Evolutionary conservation across 1,284 basidiomycete genomes (phyloP), one percentile per base, ranked within the genome.

Genomic region (Leccinum huronense): DNA sequence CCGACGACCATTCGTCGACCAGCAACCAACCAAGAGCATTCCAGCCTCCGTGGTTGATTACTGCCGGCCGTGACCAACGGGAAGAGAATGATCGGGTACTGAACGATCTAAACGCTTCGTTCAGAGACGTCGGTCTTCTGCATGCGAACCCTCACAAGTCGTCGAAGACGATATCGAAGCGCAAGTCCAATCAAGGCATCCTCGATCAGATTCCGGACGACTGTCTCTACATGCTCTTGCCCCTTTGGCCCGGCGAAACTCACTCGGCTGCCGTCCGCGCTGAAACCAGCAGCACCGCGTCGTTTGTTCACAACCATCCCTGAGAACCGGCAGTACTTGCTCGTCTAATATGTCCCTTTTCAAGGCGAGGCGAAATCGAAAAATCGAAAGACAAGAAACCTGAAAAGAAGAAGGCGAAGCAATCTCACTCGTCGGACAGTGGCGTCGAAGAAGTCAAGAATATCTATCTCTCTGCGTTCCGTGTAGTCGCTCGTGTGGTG

Each of bases 181-280:
- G 68, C 34, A 73, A 62, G 61, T 16, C 60, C 30, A 60, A n/a
- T 16, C 66, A 74, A 1, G 80, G 86, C 59, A 81, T 90, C 65
- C 86, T 92, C 65, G 82, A 83, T 57, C 79, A 84, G 53, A 81
- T 91, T 31, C 87, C 88, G 0, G 75, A 83, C 3, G 88, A 91
- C 23, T 83, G 84, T 31, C 76, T 91, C 55, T 91, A 88, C 74
- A 92, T 93, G 91, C 80, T 93, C 19, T 79, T 93, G n/a, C 90
- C 90, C 4, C 80, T 93, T 40, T 93, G 90, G 90, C 85, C 88
- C 10, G 84, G 85, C n/a, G 87, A 89, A 69, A 89, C 84, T 0
- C 90, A 90, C 70, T 71, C 81, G 0, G 69, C 71, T 53, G 68
- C 59, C 14, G 45, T 80, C 75, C 11, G 69, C 67, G 31, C 71